These are phyloP conservation scores for Quercus wislizeni DNA, from an alignment of 306 rosid species.

Conservation along the genomic window DNA sequence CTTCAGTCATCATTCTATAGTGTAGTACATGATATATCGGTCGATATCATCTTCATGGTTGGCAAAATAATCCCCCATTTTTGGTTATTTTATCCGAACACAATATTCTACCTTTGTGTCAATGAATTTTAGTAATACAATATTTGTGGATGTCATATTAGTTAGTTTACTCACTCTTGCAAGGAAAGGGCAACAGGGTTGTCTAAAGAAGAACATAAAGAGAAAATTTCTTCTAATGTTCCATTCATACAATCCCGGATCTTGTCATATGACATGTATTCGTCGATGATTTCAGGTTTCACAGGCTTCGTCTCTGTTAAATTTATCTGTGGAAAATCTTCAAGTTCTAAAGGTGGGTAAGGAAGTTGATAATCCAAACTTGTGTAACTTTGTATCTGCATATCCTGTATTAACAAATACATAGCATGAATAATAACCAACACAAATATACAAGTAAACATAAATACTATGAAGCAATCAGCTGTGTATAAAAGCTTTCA, in stretches of 20 bases:
- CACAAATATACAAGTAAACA: not conserved
- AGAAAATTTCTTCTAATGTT: constrained; percentile 78
- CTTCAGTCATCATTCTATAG: constrained; percentile 32
- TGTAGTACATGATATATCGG: constrained; percentile 32
- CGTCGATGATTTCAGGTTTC: constrained; percentile 51
- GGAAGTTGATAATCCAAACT: constrained; percentile 52
- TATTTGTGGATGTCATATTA: constrained; percentile 12
- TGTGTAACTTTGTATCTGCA: constrained; percentile 34
- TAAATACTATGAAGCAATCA: too few relatives aligned
- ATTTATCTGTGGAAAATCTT: constrained; percentile 71
- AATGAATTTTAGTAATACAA: constrained; percentile 41
- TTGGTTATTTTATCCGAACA: constrained; percentile 50
- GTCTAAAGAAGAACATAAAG: constrained; percentile 64
- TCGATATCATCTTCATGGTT: constrained; percentile 30
- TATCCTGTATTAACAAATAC: constrained; percentile 45
- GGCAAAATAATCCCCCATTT: constrained; percentile 35
- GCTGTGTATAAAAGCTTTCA: too few relatives aligned
- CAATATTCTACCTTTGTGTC: constrained; percentile 42
- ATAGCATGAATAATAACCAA: not conserved
- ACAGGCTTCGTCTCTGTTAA: constrained; percentile 45
- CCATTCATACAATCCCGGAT: constrained; percentile 60
- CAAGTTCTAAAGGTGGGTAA: constrained; percentile 69
- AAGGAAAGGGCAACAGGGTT: constrained; percentile 47
- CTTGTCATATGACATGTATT: constrained; percentile 55
- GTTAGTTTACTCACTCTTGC: constrained; percentile 45